Evolutionary conservation across 768 basidiomycete species (phyloP), one percentile per base, ranked within the genome.

Genomic region (Cystobasidium tubakii): DNA sequence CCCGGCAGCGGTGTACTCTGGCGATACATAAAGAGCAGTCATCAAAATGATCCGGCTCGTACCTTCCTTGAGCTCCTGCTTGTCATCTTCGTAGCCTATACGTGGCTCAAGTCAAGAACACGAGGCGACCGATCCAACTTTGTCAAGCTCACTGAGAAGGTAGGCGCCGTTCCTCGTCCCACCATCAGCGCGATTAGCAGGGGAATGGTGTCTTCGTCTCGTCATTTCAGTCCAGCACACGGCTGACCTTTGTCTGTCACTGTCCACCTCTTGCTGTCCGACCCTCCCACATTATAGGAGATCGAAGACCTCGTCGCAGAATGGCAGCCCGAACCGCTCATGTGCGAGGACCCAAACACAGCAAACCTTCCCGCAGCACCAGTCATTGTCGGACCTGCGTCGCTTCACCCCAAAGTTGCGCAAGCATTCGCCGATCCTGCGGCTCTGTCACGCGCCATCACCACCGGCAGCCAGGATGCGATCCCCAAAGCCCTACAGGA

Each of bases 241-340:
- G n/a, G n/a, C n/a, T 42, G 9, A 7, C 36, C 19, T 10, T 29
- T 33, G 9, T 42, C 7, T 36, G 25, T 65, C 39, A 1, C 29
- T 39, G 63, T 42, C 36, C 31, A 9, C 17, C 13, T 27, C 31
- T 65, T 7, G 10, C 39, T 17, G 33, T 46, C 9, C 13, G 33
- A 3, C 31, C 39, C 36, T 6, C 63, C 9, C 62, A n/a, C 27
- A 23, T 81, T n/a, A 19, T 42, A 96, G 93, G 96, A 98, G 88
- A 87, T 98, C 53, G 88, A 98, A 80, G 96, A 98, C 79, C 86
- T 98, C 31, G 93, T 99, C 0, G 89, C 91, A 65, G 96, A 98
- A 81, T 99, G 93, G 92, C 83, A 83, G 1, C 96, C 96, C 0
- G 91, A 94, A 75, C 87, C 90, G 9, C 85, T 99, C 10, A 87